A percentile compares a stretch with the other conserved stretches of the same genome.
These are phyloP conservation scores for Camellia japonica DNA, from an alignment of 148 eudicot genomes.

Conservation along the genomic window DNA sequence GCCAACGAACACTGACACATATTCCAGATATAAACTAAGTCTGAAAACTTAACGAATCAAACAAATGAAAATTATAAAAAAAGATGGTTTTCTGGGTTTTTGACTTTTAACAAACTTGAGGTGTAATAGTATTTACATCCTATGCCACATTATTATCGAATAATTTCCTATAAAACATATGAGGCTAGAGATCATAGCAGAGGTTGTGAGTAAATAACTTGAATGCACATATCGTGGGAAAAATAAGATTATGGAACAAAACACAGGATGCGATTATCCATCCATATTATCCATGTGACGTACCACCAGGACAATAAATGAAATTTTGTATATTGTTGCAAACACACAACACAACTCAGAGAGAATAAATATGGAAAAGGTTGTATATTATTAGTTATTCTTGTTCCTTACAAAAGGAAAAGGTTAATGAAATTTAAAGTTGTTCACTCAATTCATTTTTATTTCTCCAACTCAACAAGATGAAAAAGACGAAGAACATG, in stretches of 20 bases:
- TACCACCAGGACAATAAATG: too few species aligned
- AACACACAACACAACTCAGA: background rate
- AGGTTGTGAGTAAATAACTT: background rate
- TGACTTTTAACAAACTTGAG: too few species aligned
- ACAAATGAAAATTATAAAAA: too few species aligned
- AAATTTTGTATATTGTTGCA: background rate
- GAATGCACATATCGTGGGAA: background rate
- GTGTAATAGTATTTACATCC: too few species aligned
- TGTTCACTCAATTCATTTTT: background rate
- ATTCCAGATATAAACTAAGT: too few species aligned
- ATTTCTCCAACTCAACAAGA: background rate
- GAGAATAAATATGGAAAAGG: background rate
- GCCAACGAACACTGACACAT: conserved; percentile 72
- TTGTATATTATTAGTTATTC: background rate
- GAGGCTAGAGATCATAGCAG: background rate
- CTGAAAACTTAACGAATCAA: too few species aligned
- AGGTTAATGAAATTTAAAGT: background rate
- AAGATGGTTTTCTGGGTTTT: too few species aligned
- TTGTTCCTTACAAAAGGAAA: background rate
- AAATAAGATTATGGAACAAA: background rate
- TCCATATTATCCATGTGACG: background rate
- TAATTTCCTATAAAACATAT: background rate
- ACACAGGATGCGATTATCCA: background rate
- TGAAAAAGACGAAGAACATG: background rate
- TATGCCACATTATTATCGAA: too few species aligned